phyloP scores from a whole-genome alignment of 1,284 basidiomycete species.

The Apiotrichum domesticum region DNA sequence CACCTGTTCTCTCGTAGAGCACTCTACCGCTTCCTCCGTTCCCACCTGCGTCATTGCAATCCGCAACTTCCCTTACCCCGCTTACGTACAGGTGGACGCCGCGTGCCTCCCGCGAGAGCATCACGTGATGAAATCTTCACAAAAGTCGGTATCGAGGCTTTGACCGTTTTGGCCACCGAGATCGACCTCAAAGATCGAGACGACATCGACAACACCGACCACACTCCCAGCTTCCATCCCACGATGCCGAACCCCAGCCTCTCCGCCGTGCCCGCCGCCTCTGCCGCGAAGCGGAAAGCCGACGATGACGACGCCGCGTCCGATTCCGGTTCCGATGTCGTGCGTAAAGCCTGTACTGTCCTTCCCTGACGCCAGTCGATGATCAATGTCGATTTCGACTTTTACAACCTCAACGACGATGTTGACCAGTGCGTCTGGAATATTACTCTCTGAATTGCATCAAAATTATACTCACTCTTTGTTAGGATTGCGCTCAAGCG shows the following conservation, averaged over 20 bases:
- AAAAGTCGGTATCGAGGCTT: too few relatives aligned
- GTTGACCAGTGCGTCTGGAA: conserved; percentile 60
- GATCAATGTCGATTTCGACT: conserved; percentile 85
- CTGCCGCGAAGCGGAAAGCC: conserved; percentile 31
- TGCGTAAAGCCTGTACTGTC: conserved; percentile 14
- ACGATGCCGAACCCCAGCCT: conserved; percentile 20
- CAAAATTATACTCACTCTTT: background rate
- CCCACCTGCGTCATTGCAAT: too few relatives aligned
- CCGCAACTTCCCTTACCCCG: too few relatives aligned
- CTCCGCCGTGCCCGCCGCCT: conserved; percentile 13
- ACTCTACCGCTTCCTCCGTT: too few relatives aligned
- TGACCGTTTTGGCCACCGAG: too few relatives aligned
- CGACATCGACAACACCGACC: too few relatives aligned
- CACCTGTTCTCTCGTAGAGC: too few relatives aligned
- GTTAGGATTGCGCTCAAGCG: conserved; percentile 67
- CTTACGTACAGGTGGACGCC: too few relatives aligned
- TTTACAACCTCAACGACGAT: conserved; percentile 73
- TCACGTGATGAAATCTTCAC: conserved; percentile 1
- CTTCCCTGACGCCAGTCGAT: conserved; percentile 50
- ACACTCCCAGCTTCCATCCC: too few relatives aligned
- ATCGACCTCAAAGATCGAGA: too few relatives aligned
- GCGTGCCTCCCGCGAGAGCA: background rate
- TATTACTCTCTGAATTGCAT: background rate
- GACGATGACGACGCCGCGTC: conserved; percentile 33
- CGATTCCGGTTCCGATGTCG: conserved; percentile 38